Percentiles rank a stretch among this genome's conserved stretches.
These are phyloP conservation scores for Talaromyces piceae DNA, from an alignment of 2,329 filamentous ascomycete species.

Conservation along the genomic window DNA sequence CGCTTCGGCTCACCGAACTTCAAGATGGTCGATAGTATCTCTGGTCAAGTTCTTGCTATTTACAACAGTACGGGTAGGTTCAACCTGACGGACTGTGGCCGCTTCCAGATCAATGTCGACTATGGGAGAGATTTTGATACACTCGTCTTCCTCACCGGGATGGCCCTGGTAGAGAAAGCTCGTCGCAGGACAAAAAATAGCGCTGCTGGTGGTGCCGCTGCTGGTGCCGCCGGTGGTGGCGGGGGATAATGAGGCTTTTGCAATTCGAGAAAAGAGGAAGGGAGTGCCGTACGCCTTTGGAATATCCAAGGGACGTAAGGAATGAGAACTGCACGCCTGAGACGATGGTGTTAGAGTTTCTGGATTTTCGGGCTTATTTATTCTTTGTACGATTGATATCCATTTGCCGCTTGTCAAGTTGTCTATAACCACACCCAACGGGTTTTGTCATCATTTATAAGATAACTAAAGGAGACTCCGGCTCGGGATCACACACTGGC, in stretches of 20 bases:
- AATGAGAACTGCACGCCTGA: too few relatives aligned
- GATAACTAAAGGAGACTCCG: too few relatives aligned
- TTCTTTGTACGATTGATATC: too few relatives aligned
- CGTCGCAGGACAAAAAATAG: neutral
- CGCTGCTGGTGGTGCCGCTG: neutral
- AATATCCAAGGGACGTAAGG: too few relatives aligned
- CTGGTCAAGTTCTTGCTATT: slow-evolving; percentile 13
- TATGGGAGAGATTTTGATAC: slow-evolving; percentile 11
- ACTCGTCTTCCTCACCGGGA: slow-evolving; percentile 6
- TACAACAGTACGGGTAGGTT: slow-evolving; percentile 8
- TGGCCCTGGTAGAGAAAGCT: slow-evolving; percentile 6
- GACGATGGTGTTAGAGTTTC: too few relatives aligned
- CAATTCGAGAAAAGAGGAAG: too few relatives aligned
- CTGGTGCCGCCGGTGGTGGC: neutral
- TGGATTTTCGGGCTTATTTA: too few relatives aligned
- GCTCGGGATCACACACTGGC: too few relatives aligned
- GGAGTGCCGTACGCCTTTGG: too few relatives aligned
- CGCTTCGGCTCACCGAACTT: slow-evolving; percentile 20
- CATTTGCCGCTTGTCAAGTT: too few relatives aligned
- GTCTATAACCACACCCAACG: too few relatives aligned
- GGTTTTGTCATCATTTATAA: too few relatives aligned
- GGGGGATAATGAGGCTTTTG: neutral
- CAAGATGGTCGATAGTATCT: slow-evolving; percentile 20
- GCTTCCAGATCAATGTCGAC: slow-evolving; percentile 13
- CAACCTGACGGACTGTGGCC: slow-evolving; percentile 6